Base-by-base conservation (phyloP, 441 rosid genomes). In the Heliophila coronopifolia region DNA sequence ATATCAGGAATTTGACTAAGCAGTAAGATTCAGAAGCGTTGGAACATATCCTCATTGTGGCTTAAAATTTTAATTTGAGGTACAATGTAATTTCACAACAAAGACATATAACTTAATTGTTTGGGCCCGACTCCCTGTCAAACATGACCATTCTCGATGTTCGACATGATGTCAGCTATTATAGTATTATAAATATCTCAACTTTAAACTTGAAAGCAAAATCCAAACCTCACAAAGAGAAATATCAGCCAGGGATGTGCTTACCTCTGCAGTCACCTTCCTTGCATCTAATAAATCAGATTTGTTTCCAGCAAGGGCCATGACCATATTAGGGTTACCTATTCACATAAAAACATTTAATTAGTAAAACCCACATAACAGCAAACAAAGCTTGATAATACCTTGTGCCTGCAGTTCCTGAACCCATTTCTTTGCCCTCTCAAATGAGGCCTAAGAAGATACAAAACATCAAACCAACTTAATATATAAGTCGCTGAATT, bases 331-430 rank as follows among this genome's bases (percentile, higher is more conserved):
- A 19, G 96, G 78, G 50, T 90, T 90, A 61, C 98, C 96, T 90
- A 25, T 20, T 55, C 26, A 43, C 14, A 35, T 22, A 42, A 22
- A 35, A 51, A 17, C 1, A 9, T n/a, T 3, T 9, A 59, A 11
- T 32, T 27, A 48, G 42, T 27, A 8, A 13, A 36, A 16, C 15
- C 8, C 11, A 42, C 15, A 52, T n/a, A 18, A 46, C 34, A 12
- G 22, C 18, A 54, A 38, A 42, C 16, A 32, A 12, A 31, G 5
- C 34, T 33, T 22, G 36, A 13, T 14, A 70, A 24, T 79, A 92
- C 98, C 98, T 79, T 92, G 99, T 63, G 89, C 76, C 52, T 74
- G 94, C 58, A 92, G 92, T 72, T 88, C 95, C 72, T 83, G 94
- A 46, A 85, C 92, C 98, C 98, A 92, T 73, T 87, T 88, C 63